Evolutionary conservation across 768 basidiomycete species (phyloP).

Genomic region (Rossbeevera mucosa): DNA sequence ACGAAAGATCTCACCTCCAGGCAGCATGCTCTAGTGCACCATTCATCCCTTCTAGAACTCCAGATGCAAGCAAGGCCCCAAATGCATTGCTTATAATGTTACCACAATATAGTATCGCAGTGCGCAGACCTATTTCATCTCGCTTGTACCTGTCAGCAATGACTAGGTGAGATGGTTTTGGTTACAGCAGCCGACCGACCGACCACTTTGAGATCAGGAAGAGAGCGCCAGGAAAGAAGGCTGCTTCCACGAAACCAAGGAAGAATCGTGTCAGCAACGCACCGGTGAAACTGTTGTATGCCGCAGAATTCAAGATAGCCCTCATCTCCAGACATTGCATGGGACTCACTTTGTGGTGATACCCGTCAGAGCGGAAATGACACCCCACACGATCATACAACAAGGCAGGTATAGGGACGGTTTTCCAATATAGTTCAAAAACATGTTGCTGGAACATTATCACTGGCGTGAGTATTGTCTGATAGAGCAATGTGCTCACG

Average conservation of each 20-base stretch:
- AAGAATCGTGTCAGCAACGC: constrained; percentile 47
- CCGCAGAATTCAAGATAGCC: neutral
- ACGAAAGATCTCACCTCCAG: constrained; percentile 40
- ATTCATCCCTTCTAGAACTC: constrained; percentile 45
- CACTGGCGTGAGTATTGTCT: constrained; percentile 1
- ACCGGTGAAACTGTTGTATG: constrained; percentile 35
- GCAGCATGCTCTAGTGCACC: constrained; percentile 45
- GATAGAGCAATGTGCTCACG: constrained; percentile 20
- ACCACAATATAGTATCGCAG: constrained; percentile 46
- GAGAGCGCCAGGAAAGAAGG: constrained; percentile 44
- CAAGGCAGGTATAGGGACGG: constrained; percentile 63
- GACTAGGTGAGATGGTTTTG: constrained; percentile 22
- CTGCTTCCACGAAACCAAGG: constrained; percentile 49
- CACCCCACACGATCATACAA: constrained; percentile 71
- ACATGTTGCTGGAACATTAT: constrained; percentile 54
- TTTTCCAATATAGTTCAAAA: constrained; percentile 59
- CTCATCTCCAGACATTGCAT: neutral
- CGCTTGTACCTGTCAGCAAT: constrained; percentile 37
- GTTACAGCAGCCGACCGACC: constrained; percentile 28
- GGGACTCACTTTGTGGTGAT: constrained; percentile 28
- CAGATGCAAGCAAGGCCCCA: constrained; percentile 46
- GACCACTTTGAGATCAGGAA: constrained; percentile 34
- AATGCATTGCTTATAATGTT: constrained; percentile 54
- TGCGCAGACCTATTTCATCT: constrained; percentile 41
- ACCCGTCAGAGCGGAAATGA: constrained; percentile 47